These are phyloP conservation scores for Starmerella gropengiesseri DNA, from an alignment of 805 yeast species.

Conservation along the genomic window DNA sequence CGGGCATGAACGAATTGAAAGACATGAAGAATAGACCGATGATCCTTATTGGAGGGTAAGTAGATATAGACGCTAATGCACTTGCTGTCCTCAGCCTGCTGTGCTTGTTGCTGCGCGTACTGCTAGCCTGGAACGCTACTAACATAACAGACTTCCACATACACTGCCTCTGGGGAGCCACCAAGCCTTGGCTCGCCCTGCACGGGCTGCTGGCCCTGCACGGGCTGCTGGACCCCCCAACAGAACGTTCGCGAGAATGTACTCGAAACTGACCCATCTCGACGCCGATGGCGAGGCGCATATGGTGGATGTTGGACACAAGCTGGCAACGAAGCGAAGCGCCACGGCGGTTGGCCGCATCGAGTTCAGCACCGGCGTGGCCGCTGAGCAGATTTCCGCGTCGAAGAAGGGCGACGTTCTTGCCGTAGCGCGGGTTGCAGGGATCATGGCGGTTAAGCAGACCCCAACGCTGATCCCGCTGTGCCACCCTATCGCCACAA, in stretches of 20 bases:
- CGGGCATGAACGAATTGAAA: slow-evolving; percentile 40
- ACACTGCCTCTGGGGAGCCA: too few relatives aligned
- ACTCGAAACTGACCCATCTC: slow-evolving; percentile 31
- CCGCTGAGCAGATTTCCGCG: slow-evolving; percentile 29
- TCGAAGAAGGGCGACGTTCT: slow-evolving; percentile 46
- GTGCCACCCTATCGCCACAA: slow-evolving; percentile 40
- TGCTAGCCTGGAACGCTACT: not conserved
- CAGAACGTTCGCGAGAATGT: too few relatives aligned
- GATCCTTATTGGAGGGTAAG: slow-evolving; percentile 47
- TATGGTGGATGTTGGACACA: slow-evolving; percentile 42
- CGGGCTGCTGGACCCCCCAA: too few relatives aligned
- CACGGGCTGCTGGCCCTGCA: too few relatives aligned
- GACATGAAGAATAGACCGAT: slow-evolving; percentile 43
- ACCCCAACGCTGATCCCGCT: slow-evolving; percentile 40
- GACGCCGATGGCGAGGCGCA: slow-evolving; percentile 35
- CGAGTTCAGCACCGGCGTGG: slow-evolving; percentile 30
- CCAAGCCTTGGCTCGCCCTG: too few relatives aligned
- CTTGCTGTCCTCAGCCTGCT: too few relatives aligned
- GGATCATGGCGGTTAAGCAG: slow-evolving; percentile 42
- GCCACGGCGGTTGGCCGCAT: slow-evolving; percentile 39
- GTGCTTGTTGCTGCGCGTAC: too few relatives aligned
- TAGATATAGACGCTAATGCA: too few relatives aligned
- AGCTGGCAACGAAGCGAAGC: slow-evolving; percentile 32
- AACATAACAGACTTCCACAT: too few relatives aligned
- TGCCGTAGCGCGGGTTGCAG: slow-evolving; percentile 39